Evolutionary conservation across 2,329 filamentous ascomycete genomes (phyloP).

Genomic region (Aureobasidium musti): DNA sequence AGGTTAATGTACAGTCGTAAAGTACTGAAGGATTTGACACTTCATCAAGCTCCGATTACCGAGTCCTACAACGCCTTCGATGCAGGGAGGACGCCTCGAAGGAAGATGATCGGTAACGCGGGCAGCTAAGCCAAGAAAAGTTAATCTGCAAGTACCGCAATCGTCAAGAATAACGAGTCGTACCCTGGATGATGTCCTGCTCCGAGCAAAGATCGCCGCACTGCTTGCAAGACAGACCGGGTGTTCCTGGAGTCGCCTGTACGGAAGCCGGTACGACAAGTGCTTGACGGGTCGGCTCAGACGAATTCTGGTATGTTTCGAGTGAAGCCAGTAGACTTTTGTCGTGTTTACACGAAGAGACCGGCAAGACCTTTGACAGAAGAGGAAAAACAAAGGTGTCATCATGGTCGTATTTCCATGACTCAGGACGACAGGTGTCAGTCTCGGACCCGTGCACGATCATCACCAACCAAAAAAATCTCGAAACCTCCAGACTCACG

Average conservation of each 20-base stretch:
- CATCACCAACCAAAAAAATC: not conserved
- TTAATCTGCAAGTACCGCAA: not conserved
- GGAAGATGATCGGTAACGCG: slow-evolving; percentile 14
- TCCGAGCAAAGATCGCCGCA: not conserved
- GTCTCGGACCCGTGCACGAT: not conserved
- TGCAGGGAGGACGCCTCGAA: not conserved
- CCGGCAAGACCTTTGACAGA: not conserved
- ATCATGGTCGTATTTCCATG: not conserved
- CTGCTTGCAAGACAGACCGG: not conserved
- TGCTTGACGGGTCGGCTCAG: not conserved
- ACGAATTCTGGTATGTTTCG: not conserved
- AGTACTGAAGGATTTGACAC: not conserved
- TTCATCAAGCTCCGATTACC: not conserved
- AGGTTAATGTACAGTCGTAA: too few species aligned
- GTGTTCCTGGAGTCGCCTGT: accelerated
- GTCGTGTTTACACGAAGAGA: not conserved
- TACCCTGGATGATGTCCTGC: not conserved
- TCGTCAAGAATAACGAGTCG: not conserved
- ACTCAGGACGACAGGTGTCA: not conserved
- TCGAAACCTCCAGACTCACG: not conserved
- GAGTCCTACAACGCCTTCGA: not conserved
- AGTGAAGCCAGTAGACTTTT: not conserved
- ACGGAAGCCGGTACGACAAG: not conserved
- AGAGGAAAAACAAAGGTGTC: not conserved
- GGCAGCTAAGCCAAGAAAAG: not conserved